Evolutionary conservation across 2,329 filamentous ascomycete species (phyloP).

Genomic region (Fusarium udum): DNA sequence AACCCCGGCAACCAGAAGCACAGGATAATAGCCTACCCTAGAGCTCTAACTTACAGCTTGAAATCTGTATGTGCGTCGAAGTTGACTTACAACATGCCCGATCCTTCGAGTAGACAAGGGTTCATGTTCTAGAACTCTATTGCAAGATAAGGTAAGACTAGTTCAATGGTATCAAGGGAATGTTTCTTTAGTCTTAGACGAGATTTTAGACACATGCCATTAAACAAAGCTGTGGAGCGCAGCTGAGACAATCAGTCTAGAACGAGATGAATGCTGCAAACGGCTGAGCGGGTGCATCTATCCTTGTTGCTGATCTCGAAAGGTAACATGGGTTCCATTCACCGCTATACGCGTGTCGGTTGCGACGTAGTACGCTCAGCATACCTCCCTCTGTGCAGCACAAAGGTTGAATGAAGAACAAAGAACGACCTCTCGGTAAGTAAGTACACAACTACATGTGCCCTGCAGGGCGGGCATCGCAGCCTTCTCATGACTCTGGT

Average conservation of each 20-base stretch:
- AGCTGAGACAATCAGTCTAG: neutral
- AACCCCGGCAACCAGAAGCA: conserved; percentile 28
- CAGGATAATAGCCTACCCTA: neutral
- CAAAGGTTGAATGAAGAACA: neutral
- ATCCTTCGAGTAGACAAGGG: neutral
- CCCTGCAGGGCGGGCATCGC: neutral
- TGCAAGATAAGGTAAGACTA: neutral
- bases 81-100: neutral
- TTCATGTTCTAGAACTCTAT: neutral
- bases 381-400: neutral
- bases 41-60: neutral
- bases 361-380: neutral
- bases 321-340: neutral
- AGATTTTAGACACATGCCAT: neutral
- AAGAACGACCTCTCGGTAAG: neutral
- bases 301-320: conserved; percentile 16
- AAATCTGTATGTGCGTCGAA: neutral
- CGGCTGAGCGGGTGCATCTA: neutral
- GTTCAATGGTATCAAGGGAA: neutral
- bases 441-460: neutral
- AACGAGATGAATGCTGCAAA: neutral
- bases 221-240: neutral
- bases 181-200: neutral
- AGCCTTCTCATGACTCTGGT: neutral
- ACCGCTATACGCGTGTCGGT: neutral